These are phyloP conservation scores for Acanthamoeba culbertsoni DNA, from an alignment of 208 protist genomes.

Conservation along the genomic window DNA sequence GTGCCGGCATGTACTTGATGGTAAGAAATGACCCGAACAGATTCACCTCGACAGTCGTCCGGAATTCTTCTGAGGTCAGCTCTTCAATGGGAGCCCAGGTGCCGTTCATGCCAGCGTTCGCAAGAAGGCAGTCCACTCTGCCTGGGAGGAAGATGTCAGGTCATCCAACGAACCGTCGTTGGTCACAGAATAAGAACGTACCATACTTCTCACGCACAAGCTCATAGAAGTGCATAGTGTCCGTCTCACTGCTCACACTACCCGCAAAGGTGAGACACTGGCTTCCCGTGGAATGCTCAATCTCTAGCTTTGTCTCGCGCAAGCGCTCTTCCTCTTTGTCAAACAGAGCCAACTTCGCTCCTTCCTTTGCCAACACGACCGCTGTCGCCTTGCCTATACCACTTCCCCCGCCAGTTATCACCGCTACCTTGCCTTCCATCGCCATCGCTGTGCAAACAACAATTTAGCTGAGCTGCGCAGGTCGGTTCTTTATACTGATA, in stretches of 20 bases:
- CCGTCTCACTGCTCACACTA: background rate
- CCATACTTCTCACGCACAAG: background rate
- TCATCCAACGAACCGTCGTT: no score
- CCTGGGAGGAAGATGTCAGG: no score
- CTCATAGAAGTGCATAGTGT: background rate
- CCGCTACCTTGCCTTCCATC: conserved; percentile 47
- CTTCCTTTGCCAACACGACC: conserved; percentile 5
- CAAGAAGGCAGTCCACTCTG: conserved; percentile 23
- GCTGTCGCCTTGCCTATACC: conserved; percentile 24
- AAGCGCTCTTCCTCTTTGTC: background rate
- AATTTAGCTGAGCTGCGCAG: no score
- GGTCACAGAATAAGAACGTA: background rate
- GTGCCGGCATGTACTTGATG: background rate
- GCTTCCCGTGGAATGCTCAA: background rate
- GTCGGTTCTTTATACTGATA: no score
- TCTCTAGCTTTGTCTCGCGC: background rate
- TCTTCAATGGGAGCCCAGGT: conserved; percentile 57
- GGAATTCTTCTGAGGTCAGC: conserved; percentile 50
- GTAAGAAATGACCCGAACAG: background rate
- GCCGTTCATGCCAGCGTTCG: conserved; percentile 49
- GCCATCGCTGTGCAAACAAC: no score
- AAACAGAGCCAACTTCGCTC: background rate
- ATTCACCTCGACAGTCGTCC: conserved; percentile 20
- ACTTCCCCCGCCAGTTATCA: conserved; percentile 24
- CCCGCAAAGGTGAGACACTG: background rate